Percentiles rank a stretch among this genome's conserved stretches.
Conservation (phyloP, 495 filamentous ascomycete species). For the Neurospora sp. region DNA sequence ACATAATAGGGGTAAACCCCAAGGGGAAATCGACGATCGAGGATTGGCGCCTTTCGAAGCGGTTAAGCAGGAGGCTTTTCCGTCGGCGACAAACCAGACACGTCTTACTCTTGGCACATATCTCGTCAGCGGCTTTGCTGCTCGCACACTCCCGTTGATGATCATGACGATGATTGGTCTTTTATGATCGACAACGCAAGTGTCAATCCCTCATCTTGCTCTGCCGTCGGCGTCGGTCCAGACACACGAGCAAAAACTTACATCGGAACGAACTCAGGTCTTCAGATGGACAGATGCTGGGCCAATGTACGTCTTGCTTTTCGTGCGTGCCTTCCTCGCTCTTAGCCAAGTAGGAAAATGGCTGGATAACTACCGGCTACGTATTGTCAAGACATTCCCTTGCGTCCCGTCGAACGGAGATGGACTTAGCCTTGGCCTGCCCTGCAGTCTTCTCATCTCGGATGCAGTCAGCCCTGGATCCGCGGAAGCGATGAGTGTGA, state of each 20-base stretch:
- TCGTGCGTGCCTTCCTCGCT: not conserved
- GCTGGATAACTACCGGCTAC: not conserved
- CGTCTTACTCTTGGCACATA: not conserved
- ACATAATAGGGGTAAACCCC: not conserved
- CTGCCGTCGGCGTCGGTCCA: not conserved
- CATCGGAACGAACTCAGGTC: not conserved
- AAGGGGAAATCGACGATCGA: not conserved
- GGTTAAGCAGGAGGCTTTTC: not conserved
- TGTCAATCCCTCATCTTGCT: not conserved
- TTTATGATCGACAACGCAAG: not conserved
- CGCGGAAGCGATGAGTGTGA: not conserved
- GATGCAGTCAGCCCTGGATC: not conserved
- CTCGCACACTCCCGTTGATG: not conserved
- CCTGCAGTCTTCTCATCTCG: slow-evolving; percentile 1
- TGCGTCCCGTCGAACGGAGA: not conserved
- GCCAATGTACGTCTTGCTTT: not conserved
- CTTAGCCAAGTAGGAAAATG: not conserved
- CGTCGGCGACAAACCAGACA: not conserved
- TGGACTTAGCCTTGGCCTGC: not conserved
- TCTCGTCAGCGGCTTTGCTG: not conserved
- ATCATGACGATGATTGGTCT: not conserved
- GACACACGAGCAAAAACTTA: not conserved
- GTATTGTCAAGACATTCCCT: not conserved
- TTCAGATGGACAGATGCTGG: not conserved
- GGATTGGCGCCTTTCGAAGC: not conserved